A percentile compares a stretch with the other conserved stretches of the same genome.
Evolutionary conservation across 495 filamentous ascomycete species (phyloP).

Genomic region (Xylaria acuta): DNA sequence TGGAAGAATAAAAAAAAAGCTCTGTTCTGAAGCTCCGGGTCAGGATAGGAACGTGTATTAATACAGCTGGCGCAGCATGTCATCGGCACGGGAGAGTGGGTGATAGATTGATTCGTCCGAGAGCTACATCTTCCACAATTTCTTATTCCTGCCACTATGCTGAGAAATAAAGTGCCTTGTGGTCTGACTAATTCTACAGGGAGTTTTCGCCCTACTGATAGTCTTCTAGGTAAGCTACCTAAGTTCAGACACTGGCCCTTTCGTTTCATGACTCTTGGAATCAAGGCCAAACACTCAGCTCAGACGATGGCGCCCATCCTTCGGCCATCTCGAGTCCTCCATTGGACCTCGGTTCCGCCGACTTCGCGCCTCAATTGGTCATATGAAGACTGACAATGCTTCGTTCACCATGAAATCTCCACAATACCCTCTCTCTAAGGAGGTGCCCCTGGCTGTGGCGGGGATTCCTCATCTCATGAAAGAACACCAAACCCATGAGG

Average conservation of each 20-base stretch:
- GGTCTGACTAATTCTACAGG: constrained; percentile 13
- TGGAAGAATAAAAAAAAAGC: constrained; percentile 68
- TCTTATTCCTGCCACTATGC: background rate
- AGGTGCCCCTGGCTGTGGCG: background rate
- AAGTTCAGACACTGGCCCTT: background rate
- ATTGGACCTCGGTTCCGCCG: background rate
- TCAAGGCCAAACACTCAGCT: background rate
- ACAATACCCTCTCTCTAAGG: background rate
- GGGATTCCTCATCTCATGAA: background rate
- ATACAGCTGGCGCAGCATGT: constrained; percentile 18
- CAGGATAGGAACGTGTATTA: constrained; percentile 20
- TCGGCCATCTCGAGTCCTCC: background rate
- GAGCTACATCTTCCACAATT: constrained; percentile 15
- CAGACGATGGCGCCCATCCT: background rate
- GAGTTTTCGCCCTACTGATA: constrained; percentile 17
- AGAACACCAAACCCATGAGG: background rate
- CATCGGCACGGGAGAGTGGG: constrained; percentile 15
- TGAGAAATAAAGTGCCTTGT: constrained; percentile 8
- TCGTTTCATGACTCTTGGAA: background rate
- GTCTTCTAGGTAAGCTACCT: constrained; percentile 22
- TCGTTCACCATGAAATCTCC: constrained; percentile 4
- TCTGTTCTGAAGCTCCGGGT: background rate
- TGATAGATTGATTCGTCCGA: constrained; percentile 20
- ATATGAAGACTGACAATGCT: background rate
- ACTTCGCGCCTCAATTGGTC: background rate